phyloP scores from a whole-genome alignment of 768 basidiomycete genomes.

The Russula sp. region DNA sequence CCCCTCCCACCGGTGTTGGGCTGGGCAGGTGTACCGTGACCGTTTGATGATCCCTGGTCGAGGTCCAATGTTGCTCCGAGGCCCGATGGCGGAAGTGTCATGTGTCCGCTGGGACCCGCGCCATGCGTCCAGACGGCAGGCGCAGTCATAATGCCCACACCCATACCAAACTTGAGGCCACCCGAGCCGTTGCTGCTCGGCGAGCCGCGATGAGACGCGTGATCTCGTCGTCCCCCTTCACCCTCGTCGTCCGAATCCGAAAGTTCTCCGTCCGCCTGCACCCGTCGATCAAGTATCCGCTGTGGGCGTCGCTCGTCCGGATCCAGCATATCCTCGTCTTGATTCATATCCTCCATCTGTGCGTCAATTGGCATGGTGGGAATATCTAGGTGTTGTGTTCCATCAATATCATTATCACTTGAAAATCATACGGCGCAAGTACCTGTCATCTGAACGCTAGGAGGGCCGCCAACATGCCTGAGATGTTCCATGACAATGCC shows the following conservation, averaged over 20 bases:
- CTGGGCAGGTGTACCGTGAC: constrained; percentile 4
- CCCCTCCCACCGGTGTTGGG: constrained; percentile 10
- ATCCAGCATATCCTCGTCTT: constrained; percentile 79
- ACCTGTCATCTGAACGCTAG: constrained; percentile 91
- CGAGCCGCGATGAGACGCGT: constrained; percentile 46
- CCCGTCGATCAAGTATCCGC: constrained; percentile 72
- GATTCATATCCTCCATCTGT: constrained; percentile 72
- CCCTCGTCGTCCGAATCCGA: constrained; percentile 99
- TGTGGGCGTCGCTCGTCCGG: constrained; percentile 73
- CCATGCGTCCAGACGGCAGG: constrained; percentile 59
- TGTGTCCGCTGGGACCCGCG: constrained; percentile 59
- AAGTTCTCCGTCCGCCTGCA: constrained; percentile 83
- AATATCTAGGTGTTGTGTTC: constrained; percentile 54
- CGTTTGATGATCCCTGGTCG: constrained; percentile 21
- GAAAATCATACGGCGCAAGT: constrained; percentile 27
- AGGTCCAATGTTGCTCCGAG: constrained; percentile 27
- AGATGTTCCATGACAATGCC: constrained; percentile 90
- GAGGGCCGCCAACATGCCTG: constrained; percentile 80
- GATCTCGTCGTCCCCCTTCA: constrained; percentile 76
- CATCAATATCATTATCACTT: neutral
- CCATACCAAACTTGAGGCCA: constrained; percentile 55
- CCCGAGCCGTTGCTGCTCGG: constrained; percentile 40
- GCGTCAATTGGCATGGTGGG: constrained; percentile 84
- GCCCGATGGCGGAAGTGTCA: constrained; percentile 24
- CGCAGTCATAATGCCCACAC: constrained; percentile 69